These are phyloP conservation scores for Talaromyces sp. DNA, from an alignment of 2,329 filamentous ascomycete genomes.

Conservation along the genomic window DNA sequence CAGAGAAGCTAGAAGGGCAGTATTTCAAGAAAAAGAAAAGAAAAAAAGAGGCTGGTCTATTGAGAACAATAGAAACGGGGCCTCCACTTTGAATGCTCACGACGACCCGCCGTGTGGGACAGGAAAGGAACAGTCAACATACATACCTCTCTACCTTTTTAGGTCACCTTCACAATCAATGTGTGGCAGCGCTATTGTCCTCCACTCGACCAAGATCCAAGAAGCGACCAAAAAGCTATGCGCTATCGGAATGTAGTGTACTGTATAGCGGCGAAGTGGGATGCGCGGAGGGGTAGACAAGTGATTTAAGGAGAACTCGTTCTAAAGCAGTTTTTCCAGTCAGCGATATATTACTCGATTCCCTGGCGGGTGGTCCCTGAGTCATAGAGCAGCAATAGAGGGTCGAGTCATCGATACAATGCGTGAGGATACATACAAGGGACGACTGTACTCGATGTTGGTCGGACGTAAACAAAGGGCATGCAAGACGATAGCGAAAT, in stretches of 20 bases:
- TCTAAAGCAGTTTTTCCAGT: background rate
- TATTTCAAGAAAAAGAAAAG: background rate
- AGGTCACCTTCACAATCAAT: background rate
- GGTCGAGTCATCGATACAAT: background rate
- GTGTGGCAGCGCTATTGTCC: background rate
- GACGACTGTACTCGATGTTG: background rate
- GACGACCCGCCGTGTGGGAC: background rate
- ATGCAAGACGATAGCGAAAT: background rate
- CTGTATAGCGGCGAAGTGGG: background rate
- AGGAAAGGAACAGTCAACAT: background rate
- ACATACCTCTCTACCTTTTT: background rate
- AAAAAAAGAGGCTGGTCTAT: background rate
- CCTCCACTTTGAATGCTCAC: background rate
- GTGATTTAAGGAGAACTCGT: background rate
- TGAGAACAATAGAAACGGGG: background rate
- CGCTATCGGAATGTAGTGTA: background rate
- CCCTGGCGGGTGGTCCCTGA: background rate
- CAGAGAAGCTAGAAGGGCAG: background rate
- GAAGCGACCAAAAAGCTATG: background rate
- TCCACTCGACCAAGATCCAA: background rate
- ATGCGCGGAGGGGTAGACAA: background rate
- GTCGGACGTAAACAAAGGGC: conserved; percentile 2
- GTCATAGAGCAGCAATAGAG: background rate
- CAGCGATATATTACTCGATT: background rate
- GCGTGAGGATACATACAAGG: background rate